Evolutionary conservation across 805 yeast genomes (phyloP).

Genomic region (Ogataea glucozyma): DNA sequence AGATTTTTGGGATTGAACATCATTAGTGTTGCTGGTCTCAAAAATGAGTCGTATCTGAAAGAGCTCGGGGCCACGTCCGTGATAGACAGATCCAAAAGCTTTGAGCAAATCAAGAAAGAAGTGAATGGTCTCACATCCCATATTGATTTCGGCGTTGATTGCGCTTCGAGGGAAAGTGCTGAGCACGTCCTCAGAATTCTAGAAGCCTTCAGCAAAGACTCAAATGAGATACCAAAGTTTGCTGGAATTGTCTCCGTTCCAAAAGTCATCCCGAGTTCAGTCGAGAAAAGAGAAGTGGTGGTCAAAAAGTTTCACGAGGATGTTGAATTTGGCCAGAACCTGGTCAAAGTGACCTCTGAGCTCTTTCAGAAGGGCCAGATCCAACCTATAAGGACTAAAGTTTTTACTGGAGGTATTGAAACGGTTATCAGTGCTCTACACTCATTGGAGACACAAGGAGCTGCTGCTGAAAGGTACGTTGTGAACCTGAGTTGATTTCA

Average conservation of each 20-base stretch:
- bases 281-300: conserved; percentile 36
- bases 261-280: conserved; percentile 23
- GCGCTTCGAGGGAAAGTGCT: conserved; percentile 44
- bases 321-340: conserved; percentile 36
- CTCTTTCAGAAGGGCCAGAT: conserved; percentile 33
- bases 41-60: conserved; percentile 26
- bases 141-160: conserved; percentile 43
- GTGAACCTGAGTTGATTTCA: too few species aligned
- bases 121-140: conserved; percentile 27
- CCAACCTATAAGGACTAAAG: conserved; percentile 36
- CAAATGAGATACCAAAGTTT: conserved; percentile 22
- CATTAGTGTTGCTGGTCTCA: conserved; percentile 31
- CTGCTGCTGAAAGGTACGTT: conserved; percentile 15
- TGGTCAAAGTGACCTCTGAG: conserved; percentile 37
- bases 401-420: conserved; percentile 35
- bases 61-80: conserved; percentile 35
- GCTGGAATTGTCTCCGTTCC: conserved; percentile 44
- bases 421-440: conserved; percentile 8
- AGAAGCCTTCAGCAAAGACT: conserved; percentile 22
- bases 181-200: conserved; percentile 34
- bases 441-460: conserved; percentile 12
- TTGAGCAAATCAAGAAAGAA: conserved; percentile 25
- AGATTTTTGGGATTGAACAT: conserved; percentile 41
- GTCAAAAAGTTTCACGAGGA: conserved; percentile 48
- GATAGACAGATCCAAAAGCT: conserved; percentile 37